phyloP scores from a whole-genome alignment of 805 yeast genomes.

The Ogataea populi-albae region DNA sequence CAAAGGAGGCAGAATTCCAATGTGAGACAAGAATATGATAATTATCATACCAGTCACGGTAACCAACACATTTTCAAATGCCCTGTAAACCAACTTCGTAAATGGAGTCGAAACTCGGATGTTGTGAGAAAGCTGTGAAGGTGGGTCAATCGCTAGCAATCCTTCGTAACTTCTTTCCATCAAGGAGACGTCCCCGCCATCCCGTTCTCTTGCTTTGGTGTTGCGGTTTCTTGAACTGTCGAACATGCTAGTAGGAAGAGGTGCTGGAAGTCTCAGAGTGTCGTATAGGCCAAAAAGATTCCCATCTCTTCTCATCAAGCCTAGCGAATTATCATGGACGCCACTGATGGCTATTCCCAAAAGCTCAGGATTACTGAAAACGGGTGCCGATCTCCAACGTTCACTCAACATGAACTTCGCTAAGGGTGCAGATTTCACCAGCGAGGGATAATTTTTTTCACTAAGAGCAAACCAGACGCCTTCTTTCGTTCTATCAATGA shows the following conservation, averaged over 20 bases:
- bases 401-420: slow-evolving; percentile 57
- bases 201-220: slow-evolving; percentile 5
- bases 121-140: slow-evolving; percentile 17
- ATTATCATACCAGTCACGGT: slow-evolving; percentile 37
- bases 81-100: slow-evolving; percentile 24
- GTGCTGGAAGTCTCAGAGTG: slow-evolving; percentile 22
- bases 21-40: slow-evolving; percentile 36
- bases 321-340: slow-evolving; percentile 41
- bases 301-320: slow-evolving; percentile 2
- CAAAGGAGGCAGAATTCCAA: slow-evolving; percentile 36
- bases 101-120: slow-evolving; percentile 19
- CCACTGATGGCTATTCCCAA: slow-evolving; percentile 46
- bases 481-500: slow-evolving; percentile 58
- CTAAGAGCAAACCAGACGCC: slow-evolving; percentile 89
- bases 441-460: slow-evolving; percentile 69
- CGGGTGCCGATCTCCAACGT: slow-evolving; percentile 40
- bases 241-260: slow-evolving; percentile 22
- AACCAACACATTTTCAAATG: slow-evolving; percentile 49
- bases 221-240: slow-evolving; percentile 13
- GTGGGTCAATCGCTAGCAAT: slow-evolving; percentile 20
- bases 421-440: slow-evolving; percentile 75
- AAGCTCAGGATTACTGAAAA: slow-evolving; percentile 37
- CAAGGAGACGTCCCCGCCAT: slow-evolving; percentile 7
- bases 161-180: slow-evolving; percentile 13
- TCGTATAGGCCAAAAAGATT: slow-evolving; percentile 19